phyloP scores from a whole-genome alignment of 768 basidiomycete species.

The Crepidotus variabilis region DNA sequence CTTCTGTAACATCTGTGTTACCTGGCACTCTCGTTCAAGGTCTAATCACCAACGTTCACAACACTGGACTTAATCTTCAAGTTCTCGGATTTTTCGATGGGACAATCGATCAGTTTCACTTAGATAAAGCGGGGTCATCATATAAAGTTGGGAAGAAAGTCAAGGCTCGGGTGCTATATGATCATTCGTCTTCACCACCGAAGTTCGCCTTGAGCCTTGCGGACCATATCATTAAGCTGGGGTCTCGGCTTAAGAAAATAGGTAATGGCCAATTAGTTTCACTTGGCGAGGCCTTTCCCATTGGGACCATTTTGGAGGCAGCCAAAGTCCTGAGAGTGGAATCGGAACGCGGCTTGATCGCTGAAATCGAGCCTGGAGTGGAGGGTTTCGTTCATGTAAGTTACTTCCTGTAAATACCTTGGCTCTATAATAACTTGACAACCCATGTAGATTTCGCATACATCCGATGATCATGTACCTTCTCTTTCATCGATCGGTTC shows the following conservation, averaged over 20 bases:
- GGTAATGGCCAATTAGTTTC: constrained; percentile 25
- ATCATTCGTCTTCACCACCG: constrained; percentile 70
- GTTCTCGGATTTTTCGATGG: constrained; percentile 91
- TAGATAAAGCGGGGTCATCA: constrained; percentile 43
- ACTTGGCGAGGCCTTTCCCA: constrained; percentile 59
- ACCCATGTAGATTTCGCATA: constrained; percentile 78
- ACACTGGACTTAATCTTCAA: constrained; percentile 81
- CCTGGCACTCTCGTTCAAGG: constrained; percentile 83
- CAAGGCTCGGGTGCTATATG: constrained; percentile 81
- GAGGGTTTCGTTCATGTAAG: constrained; percentile 88
- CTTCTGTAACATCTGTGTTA: constrained; percentile 75
- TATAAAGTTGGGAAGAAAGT: constrained; percentile 72
- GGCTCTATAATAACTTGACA: constrained; percentile 1
- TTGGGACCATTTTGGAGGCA: constrained; percentile 69
- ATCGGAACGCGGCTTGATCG: constrained; percentile 76
- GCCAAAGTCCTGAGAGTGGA: constrained; percentile 77
- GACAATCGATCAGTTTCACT: constrained; percentile 80
- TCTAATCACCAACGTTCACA: constrained; percentile 71
- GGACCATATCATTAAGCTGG: constrained; percentile 65
- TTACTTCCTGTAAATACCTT: constrained; percentile 7
- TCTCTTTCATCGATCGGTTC: constrained; percentile 73
- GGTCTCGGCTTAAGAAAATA: constrained; percentile 30
- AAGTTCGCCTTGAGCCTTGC: constrained; percentile 79
- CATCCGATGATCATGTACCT: constrained; percentile 87
- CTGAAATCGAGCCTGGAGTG: constrained; percentile 58